Percentiles rank a stretch among this genome's conserved stretches.
Evolutionary conservation across 2,329 filamentous ascomycete genomes (phyloP).

Genomic region (Colletotrichum musae): DNA sequence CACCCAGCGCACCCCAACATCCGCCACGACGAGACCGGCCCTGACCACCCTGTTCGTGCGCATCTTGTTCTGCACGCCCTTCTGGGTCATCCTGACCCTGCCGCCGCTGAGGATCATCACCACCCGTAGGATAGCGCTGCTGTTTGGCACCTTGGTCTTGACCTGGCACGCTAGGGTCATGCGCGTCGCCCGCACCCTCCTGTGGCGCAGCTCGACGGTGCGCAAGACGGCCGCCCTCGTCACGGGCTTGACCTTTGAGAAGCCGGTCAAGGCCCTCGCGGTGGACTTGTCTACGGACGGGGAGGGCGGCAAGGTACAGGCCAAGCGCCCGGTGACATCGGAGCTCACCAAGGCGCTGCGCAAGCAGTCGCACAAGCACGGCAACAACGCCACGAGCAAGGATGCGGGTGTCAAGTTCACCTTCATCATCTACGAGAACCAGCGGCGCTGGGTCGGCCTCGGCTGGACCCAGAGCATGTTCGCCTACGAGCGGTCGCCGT

Average conservation of each 20-base stretch:
- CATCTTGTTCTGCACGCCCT: slow-evolving; percentile 87
- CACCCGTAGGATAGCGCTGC: slow-evolving; percentile 85
- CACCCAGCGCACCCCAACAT: slow-evolving; percentile 90
- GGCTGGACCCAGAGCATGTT: slow-evolving; percentile 96
- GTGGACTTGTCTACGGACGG: slow-evolving; percentile 27
- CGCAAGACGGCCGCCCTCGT: slow-evolving; percentile 78
- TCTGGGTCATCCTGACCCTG: slow-evolving; percentile 88
- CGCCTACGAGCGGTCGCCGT: slow-evolving; percentile 88
- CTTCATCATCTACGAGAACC: slow-evolving; percentile 96
- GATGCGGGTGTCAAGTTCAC: slow-evolving; percentile 93
- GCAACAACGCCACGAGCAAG: slow-evolving; percentile 57
- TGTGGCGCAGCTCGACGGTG: slow-evolving; percentile 89
- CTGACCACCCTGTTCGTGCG: slow-evolving; percentile 91
- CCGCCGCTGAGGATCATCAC: slow-evolving; percentile 90
- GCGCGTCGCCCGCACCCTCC: slow-evolving; percentile 85
- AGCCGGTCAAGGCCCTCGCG: slow-evolving; percentile 53
- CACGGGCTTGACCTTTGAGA: slow-evolving; percentile 84
- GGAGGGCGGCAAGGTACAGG: slow-evolving; percentile 43
- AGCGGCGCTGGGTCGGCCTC: slow-evolving; percentile 92
- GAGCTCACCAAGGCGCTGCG: slow-evolving; percentile 63
- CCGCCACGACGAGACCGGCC: slow-evolving; percentile 90
- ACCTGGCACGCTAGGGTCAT: slow-evolving; percentile 94
- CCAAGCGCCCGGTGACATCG: slow-evolving; percentile 56
- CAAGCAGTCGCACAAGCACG: slow-evolving; percentile 46
- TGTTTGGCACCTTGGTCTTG: slow-evolving; percentile 86